Evolutionary conservation across 345 rosid genomes (phyloP), one percentile per base, ranked within the genome.

Genomic region (Pistacia integerrima): DNA sequence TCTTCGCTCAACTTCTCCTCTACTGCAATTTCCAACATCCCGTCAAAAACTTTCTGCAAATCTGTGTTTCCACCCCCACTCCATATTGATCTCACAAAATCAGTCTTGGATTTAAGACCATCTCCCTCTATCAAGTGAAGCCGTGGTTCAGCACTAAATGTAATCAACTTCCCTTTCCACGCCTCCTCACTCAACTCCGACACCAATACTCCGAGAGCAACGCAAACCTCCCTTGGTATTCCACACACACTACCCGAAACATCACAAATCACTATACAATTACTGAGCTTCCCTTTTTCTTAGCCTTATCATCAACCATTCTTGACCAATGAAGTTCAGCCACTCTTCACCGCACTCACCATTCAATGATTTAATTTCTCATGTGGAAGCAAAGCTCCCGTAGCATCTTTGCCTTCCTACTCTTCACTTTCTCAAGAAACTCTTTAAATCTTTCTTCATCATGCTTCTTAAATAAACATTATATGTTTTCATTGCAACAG

Each of bases 401-500:
- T 68, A 1, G 44, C 59, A 78, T 46, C 60, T 58, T 78, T n/a
- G 33, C 55, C 56, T 61, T 11, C 16, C 77, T 65, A 11, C 22
- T 48, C 70, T 60, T 68, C 48, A 73, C 74, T 8, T 51, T 36
- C n/a, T 61, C n/a, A 33, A 61, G 56, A 55, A 49, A 68, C 51
- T 46, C 25, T 25, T 25, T 25, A 25, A 25, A 59, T 5, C 74
- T 57, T 30, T 68, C 74, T 6, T 6, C 8, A 35, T 79, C 78
- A 60, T 67, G 78, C 56, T 67, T 74, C 44, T 60, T 8, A 48
- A 79, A 68, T n/a, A 20, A 35, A 25, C 69, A 6, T 74, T 52
- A n/a, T 61, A 41, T 41, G 44, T 61, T 52, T 68, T 74, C 82
- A 62, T 68, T 22, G 78, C 75, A 48, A 79, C 70, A 11, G 62